Conservation (phyloP, 768 basidiomycete species). For the Russula compacta region DNA sequence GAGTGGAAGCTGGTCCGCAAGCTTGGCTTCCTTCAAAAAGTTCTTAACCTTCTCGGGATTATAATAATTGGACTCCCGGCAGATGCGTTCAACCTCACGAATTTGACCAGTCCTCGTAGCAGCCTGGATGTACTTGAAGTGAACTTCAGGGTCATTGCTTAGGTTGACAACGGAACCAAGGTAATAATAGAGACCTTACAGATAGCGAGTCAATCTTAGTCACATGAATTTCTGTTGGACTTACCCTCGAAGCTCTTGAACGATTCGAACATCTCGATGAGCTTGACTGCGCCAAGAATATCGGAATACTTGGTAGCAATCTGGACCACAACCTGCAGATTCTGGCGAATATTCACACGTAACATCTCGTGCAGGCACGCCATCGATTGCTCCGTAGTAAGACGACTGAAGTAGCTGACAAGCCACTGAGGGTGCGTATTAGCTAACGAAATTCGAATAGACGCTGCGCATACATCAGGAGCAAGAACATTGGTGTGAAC, state of each 20-base stretch:
- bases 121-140: constrained; percentile 99
- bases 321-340: constrained; percentile 91
- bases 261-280: constrained; percentile 97
- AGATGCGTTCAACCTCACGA: constrained; percentile 97
- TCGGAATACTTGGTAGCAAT: constrained; percentile 99
- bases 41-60: constrained; percentile 99
- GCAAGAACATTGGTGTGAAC: constrained; percentile 84
- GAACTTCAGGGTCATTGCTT: constrained; percentile 91
- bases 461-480: constrained; percentile 52
- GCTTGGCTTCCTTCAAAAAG: constrained; percentile 98
- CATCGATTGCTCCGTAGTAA: constrained; percentile 97
- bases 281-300: constrained; percentile 90
- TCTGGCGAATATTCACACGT: constrained; percentile 92
- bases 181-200: constrained; percentile 87
- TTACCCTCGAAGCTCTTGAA: constrained; percentile 96
- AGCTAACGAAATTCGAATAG: not conserved
- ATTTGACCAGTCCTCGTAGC: constrained; percentile 97
- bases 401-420: constrained; percentile 90
- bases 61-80: constrained; percentile 93
- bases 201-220: not conserved
- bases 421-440: constrained; percentile 60
- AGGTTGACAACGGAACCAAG: constrained; percentile 97
- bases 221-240: constrained; percentile 7
- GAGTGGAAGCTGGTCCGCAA: constrained; percentile 91
- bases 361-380: constrained; percentile 97